Evolutionary conservation across 116 monocot genomes (phyloP), one percentile per base, ranked within the genome.

Genomic region (Dioscorea cayenensis): DNA sequence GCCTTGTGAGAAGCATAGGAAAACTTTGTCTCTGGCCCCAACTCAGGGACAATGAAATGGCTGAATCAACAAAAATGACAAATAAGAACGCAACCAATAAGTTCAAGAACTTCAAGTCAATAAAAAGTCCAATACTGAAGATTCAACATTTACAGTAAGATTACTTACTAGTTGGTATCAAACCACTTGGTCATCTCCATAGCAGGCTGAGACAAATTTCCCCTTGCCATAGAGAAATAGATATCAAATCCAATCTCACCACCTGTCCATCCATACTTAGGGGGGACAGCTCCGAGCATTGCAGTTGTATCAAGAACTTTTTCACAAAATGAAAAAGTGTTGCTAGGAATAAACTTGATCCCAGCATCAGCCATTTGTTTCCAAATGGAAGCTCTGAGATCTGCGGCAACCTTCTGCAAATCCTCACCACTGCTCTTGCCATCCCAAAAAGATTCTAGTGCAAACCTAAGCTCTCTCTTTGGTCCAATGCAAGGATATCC

Each of bases 41-140:
- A 68, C 60, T 85, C 86, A 71, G 86, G 82, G 59, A 86, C 86
- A 65, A 86, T 86, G 64, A 63, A 86, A 58, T 86, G 86, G 72
- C 86, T 86, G 79, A 19, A 74, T 18, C 58, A 76, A 48, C 49
- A 43, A 25, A 36, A 10, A 19, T n/a, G 4, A 25, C 16, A 48
- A 21, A 66, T 23, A 21, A 68, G 14, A 37, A 16, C 7, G 22
- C 4, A 25, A 59, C 36, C 13, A 55, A 21, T 55, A 55, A 18
- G 55, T 55, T 19, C 25, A 62, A 62, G 22, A 55, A 18, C 19
- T 55, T 19, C 25, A 62, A 62, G 22, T 22, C 10, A 23, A 20
- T 2, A 19, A 55, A 55, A 55, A 2, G n/a, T 18, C 19, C 17
- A 16, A 55, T 55, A 55, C n/a, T 55, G 6, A 43, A 43, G 43